Evolutionary conservation across 1,284 basidiomycete genomes (phyloP).

Genomic region (Ceratobasidium sp.): DNA sequence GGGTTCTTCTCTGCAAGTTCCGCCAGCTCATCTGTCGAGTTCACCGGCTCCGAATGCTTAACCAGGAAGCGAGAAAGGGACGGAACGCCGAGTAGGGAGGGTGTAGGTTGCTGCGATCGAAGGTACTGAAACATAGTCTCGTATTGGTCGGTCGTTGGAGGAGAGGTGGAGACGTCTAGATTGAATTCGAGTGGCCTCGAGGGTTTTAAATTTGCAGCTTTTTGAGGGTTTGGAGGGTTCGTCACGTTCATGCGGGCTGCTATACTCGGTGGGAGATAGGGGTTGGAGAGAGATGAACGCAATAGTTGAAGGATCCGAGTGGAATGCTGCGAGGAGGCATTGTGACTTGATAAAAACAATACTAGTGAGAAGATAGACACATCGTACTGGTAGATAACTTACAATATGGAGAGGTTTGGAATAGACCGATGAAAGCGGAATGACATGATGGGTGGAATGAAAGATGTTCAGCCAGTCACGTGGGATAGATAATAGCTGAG

Average conservation of each 20-base stretch:
- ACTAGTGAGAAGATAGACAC: not conserved
- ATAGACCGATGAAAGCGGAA: conserved; percentile 41
- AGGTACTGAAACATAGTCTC: conserved; percentile 43
- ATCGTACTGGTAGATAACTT: not conserved
- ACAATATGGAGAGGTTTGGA: conserved; percentile 44
- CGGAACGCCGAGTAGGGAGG: not conserved
- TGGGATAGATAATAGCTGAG: conserved; percentile 10
- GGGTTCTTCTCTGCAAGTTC: conserved; percentile 9
- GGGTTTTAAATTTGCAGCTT: not conserved
- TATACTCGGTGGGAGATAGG: conserved; percentile 26
- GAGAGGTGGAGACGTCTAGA: conserved; percentile 32
- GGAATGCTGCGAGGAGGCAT: conserved; percentile 22
- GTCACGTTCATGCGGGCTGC: not conserved
- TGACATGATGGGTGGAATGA: conserved; percentile 27
- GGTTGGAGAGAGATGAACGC: conserved; percentile 38
- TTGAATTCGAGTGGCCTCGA: conserved; percentile 38
- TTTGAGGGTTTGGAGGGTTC: not conserved
- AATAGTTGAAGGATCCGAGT: conserved; percentile 33
- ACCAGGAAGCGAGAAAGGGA: conserved; percentile 24
- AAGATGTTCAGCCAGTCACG: conserved; percentile 10
- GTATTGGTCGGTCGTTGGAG: conserved; percentile 39
- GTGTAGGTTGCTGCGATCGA: conserved; percentile 25
- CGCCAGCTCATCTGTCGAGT: conserved; percentile 14
- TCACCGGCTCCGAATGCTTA: conserved; percentile 16
- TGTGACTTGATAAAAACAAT: not conserved